Conservation (phyloP, 2,329 filamentous ascomycete species). For the Sporothrix pseudoabietina region DNA sequence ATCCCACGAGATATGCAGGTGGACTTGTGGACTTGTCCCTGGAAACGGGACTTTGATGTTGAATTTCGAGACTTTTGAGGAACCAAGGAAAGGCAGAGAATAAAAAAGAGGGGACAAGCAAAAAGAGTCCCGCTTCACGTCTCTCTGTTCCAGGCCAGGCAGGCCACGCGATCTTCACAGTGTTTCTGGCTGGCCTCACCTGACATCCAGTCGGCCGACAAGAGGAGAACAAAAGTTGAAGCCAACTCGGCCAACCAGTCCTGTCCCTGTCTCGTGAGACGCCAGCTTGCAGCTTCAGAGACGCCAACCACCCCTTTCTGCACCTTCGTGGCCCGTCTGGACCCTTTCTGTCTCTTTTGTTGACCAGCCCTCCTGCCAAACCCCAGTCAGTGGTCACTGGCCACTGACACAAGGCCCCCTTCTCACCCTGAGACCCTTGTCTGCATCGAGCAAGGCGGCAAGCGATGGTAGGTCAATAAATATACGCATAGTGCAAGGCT, state of each 20-base stretch:
- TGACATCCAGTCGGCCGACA: conserved; percentile 14
- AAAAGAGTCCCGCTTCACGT: not conserved
- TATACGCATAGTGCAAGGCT: conserved; percentile 15
- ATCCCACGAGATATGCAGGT: not conserved
- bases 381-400: too few species aligned
- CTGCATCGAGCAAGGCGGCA: conserved; percentile 27
- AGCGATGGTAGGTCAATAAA: conserved; percentile 1
- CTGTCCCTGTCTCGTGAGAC: conserved; percentile 20
- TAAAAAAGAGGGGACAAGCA: not conserved
- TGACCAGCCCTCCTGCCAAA: not conserved
- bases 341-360: not conserved
- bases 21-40: not conserved
- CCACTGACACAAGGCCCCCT: not conserved
- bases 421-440: not conserved
- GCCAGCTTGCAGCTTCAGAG: not conserved
- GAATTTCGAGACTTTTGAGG: not conserved
- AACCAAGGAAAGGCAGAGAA: not conserved
- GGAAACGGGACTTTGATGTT: not conserved
- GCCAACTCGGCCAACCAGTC: not conserved
- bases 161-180: conserved; percentile 4
- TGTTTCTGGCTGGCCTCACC: conserved; percentile 17
- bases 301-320: not conserved
- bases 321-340: not conserved
- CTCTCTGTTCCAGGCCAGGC: not conserved
- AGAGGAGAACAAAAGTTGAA: not conserved